Evolutionary conservation across 2,329 filamentous ascomycete species (phyloP).

Genomic region (Pseudodiploospora longispora): DNA sequence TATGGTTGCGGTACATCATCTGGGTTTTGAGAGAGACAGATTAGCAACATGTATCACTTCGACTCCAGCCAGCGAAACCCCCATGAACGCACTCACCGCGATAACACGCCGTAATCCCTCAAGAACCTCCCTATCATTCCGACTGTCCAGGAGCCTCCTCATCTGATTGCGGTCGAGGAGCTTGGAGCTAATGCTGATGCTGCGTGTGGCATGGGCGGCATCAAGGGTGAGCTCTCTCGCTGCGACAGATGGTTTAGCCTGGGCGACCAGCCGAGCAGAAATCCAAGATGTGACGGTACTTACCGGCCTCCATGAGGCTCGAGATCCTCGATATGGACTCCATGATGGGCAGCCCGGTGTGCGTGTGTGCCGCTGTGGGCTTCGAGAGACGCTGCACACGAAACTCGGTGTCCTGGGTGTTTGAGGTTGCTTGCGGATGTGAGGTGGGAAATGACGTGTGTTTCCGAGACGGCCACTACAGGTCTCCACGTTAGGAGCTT

Average conservation of each 20-base stretch:
- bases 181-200: slow-evolving; percentile 51
- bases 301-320: slow-evolving; percentile 89
- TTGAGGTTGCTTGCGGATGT: slow-evolving; percentile 1
- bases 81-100: slow-evolving; percentile 49
- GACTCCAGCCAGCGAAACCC: not conserved
- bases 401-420: slow-evolving; percentile 2
- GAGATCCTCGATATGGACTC: slow-evolving; percentile 95
- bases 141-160: slow-evolving; percentile 89
- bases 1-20: slow-evolving; percentile 93
- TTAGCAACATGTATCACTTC: not conserved
- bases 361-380: slow-evolving; percentile 1
- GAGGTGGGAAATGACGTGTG: not conserved
- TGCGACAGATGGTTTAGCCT: slow-evolving; percentile 27
- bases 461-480: too few relatives aligned
- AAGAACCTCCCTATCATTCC: slow-evolving; percentile 84
- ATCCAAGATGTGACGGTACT: slow-evolving; percentile 18
- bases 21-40: slow-evolving; percentile 25
- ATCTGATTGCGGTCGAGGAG: slow-evolving; percentile 74
- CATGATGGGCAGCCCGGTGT: slow-evolving; percentile 46
- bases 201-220: slow-evolving; percentile 81
- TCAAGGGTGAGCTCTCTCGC: slow-evolving; percentile 96
- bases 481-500: too few relatives aligned
- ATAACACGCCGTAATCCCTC: slow-evolving; percentile 86
- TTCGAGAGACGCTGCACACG: slow-evolving; percentile 5
- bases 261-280: slow-evolving; percentile 5